Conservation (phyloP, 2,329 filamentous ascomycete genomes). For the Mycosphaerella arachidis region DNA sequence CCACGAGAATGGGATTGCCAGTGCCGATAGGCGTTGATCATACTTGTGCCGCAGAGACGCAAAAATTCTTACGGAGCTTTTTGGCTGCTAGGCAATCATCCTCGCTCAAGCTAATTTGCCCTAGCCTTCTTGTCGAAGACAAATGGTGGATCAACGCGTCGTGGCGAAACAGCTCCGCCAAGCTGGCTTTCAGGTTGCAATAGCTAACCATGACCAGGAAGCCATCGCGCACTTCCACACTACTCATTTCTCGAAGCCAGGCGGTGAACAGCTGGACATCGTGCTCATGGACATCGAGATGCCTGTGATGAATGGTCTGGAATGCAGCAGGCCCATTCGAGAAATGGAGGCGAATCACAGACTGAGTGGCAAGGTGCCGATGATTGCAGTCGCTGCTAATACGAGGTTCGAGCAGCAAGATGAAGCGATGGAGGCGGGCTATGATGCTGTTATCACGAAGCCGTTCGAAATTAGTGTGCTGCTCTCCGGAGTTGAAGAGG, state of each 20-base stretch:
- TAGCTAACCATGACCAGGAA: constrained; percentile 28
- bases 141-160: constrained; percentile 26
- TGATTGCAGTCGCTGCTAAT: constrained; percentile 72
- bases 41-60: constrained; percentile 25
- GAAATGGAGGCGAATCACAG: constrained; percentile 34
- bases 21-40: constrained; percentile 31
- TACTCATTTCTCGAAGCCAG: constrained; percentile 10
- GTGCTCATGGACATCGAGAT: constrained; percentile 31
- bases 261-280: constrained; percentile 14
- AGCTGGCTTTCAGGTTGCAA: constrained; percentile 21
- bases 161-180: constrained; percentile 22
- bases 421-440: constrained; percentile 65
- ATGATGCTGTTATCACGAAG: constrained; percentile 52
- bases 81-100: constrained; percentile 32
- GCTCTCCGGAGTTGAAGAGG: constrained; percentile 41
- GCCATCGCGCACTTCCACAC: constrained; percentile 22
- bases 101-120: constrained; percentile 39
- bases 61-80: constrained; percentile 6
- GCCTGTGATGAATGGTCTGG: constrained; percentile 29
- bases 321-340: constrained; percentile 21
- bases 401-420: constrained; percentile 52
- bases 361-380: constrained; percentile 61
- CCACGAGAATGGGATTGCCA: constrained; percentile 22
- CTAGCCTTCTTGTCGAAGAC: constrained; percentile 43
- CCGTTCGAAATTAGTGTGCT: constrained; percentile 39